Evolutionary conservation across 805 yeast species (phyloP).

Genomic region (Ogataea thermomethanolica): DNA sequence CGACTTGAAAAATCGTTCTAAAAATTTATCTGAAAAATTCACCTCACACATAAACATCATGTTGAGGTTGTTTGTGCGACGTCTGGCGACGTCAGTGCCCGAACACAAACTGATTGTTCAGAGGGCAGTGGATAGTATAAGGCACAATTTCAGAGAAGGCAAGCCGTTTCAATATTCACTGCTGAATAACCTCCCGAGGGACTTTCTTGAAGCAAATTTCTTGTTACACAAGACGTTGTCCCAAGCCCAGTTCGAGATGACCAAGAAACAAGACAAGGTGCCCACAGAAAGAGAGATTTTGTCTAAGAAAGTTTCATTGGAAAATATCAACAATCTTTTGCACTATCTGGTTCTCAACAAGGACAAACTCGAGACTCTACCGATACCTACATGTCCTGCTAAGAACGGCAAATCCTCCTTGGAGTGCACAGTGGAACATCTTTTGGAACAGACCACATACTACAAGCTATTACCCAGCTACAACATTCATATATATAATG

Average conservation of each 20-base stretch:
- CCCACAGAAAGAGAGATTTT: neutral
- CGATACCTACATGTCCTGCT: slow-evolving; percentile 9
- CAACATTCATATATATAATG: slow-evolving; percentile 27
- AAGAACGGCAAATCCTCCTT: slow-evolving; percentile 5
- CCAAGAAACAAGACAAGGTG: slow-evolving; percentile 1
- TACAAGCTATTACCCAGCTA: slow-evolving; percentile 30
- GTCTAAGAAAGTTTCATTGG: slow-evolving; percentile 8
- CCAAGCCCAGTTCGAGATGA: slow-evolving; percentile 9
- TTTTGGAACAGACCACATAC: slow-evolving; percentile 30
- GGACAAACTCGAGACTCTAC: slow-evolving; percentile 8
- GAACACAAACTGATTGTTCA: neutral
- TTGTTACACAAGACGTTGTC: slow-evolving; percentile 6
- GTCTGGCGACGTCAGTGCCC: neutral
- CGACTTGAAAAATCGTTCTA: slow-evolving; percentile 2
- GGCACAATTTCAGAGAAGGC: neutral
- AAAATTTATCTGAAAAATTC: neutral
- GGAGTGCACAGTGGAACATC: slow-evolving; percentile 19
- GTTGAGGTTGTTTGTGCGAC: slow-evolving; percentile 3
- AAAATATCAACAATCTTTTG: slow-evolving; percentile 11
- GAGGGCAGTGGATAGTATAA: neutral
- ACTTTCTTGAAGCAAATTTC: slow-evolving; percentile 6
- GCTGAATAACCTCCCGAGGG: slow-evolving; percentile 10
- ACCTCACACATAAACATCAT: neutral
- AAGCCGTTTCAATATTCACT: slow-evolving; percentile 8
- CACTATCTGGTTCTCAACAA: slow-evolving; percentile 12